Percentiles rank a stretch among this genome's conserved stretches.
phyloP scores from a whole-genome alignment of 495 filamentous ascomycete species.

The Aspergillus affinis region DNA sequence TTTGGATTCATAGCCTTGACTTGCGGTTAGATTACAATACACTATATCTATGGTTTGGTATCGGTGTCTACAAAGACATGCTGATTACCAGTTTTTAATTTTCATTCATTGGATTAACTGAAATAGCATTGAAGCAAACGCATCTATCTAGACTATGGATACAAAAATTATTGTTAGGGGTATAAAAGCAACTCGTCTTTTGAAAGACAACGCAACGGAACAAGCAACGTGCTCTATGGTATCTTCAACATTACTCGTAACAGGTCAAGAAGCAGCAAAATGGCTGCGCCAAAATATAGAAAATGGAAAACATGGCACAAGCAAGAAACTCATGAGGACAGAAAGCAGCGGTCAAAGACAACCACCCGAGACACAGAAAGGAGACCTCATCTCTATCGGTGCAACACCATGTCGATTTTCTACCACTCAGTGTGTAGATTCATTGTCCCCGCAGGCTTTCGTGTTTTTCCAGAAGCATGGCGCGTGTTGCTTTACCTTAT shows the following conservation, averaged over 20 bases:
- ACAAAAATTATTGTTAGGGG: constrained; percentile 16
- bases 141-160: constrained; percentile 19
- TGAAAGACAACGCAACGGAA: constrained; percentile 1
- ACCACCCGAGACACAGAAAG: background rate
- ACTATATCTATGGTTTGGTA: background rate
- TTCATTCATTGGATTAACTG: background rate
- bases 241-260: constrained; percentile 19
- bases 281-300: background rate
- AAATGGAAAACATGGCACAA: background rate
- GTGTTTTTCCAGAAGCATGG: background rate
- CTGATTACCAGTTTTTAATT: background rate
- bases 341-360: background rate
- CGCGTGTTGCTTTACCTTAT: no score
- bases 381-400: background rate
- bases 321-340: background rate
- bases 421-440: background rate
- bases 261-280: constrained; percentile 1
- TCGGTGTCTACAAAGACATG: background rate
- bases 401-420: background rate
- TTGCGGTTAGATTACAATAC: background rate
- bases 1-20: background rate
- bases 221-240: constrained; percentile 12
- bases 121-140: constrained; percentile 6
- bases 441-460: background rate
- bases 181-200: constrained; percentile 11